phyloP scores from a whole-genome alignment of 768 basidiomycete genomes.

The Mycena maculata region DNA sequence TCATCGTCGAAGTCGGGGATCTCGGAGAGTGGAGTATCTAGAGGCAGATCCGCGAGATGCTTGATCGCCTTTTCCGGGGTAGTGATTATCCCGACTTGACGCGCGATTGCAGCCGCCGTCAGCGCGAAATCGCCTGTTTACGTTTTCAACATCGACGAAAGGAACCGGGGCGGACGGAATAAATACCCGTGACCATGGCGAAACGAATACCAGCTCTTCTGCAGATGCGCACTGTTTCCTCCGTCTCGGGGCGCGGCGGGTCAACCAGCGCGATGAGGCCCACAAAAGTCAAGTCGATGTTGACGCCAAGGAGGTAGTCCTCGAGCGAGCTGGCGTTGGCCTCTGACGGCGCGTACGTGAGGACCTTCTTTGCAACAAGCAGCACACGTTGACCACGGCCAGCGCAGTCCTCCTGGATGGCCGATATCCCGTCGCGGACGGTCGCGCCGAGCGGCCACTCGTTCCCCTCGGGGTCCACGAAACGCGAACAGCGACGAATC shows the following conservation, averaged over 20 bases:
- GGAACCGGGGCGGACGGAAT: not conserved
- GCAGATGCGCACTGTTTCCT: slow-evolving; percentile 61
- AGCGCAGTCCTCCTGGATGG: slow-evolving; percentile 61
- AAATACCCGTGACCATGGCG: slow-evolving; percentile 68
- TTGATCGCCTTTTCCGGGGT: slow-evolving; percentile 48
- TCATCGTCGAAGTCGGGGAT: slow-evolving; percentile 46
- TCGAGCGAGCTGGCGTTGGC: slow-evolving; percentile 53
- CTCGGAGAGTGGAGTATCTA: slow-evolving; percentile 35
- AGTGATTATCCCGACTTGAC: slow-evolving; percentile 69
- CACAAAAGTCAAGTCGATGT: slow-evolving; percentile 61
- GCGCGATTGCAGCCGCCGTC: slow-evolving; percentile 73
- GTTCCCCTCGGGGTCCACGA: slow-evolving; percentile 52
- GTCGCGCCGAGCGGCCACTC: slow-evolving; percentile 46
- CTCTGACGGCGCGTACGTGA: slow-evolving; percentile 49
- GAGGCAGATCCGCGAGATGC: slow-evolving; percentile 50
- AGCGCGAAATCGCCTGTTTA: slow-evolving; percentile 67
- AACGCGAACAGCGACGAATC: slow-evolving; percentile 52
- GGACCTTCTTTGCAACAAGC: slow-evolving; percentile 60
- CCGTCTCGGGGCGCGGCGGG: slow-evolving; percentile 66
- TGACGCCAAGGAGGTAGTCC: slow-evolving; percentile 55
- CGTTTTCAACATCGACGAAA: not conserved
- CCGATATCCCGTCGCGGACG: slow-evolving; percentile 44
- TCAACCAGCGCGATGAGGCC: slow-evolving; percentile 73
- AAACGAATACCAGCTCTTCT: slow-evolving; percentile 70
- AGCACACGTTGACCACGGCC: slow-evolving; percentile 71